Evolutionary conservation across 331 rosid genomes (phyloP).

Genomic region (Phaseolus coccineus): DNA sequence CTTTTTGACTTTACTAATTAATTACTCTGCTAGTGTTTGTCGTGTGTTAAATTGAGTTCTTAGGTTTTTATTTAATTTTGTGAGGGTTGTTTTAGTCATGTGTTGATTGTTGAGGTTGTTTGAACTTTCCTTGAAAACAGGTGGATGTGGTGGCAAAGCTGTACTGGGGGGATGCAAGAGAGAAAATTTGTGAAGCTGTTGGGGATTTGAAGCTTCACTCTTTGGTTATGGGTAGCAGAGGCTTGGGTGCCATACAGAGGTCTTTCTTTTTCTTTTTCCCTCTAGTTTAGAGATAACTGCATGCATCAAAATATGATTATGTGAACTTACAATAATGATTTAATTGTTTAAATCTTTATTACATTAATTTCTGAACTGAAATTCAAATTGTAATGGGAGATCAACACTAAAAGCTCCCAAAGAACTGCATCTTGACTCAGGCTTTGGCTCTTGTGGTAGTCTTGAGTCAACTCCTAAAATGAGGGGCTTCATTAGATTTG

Average conservation of each 20-base stretch:
- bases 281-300: not conserved
- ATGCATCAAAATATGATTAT: not conserved
- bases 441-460: not conserved
- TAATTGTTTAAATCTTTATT: not conserved
- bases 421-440: not conserved
- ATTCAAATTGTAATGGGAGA: too few species aligned
- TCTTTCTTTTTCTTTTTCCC: not conserved
- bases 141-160: constrained; percentile 62
- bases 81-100: not conserved
- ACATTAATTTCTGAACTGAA: not conserved
- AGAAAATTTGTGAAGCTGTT: constrained; percentile 53
- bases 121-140: constrained; percentile 40
- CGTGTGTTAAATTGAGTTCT: not conserved
- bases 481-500: too few species aligned
- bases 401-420: not conserved
- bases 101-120: not conserved
- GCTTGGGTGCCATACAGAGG: constrained; percentile 69
- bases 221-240: constrained; percentile 76
- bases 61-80: not conserved
- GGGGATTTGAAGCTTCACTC: constrained; percentile 64
- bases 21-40: not conserved
- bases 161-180: constrained; percentile 80
- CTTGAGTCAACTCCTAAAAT: not conserved
- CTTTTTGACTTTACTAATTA: not conserved
- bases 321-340: too few species aligned